Base-by-base conservation (phyloP, 352 stramenopile genomes). In the Phytophthora tentaculata region DNA sequence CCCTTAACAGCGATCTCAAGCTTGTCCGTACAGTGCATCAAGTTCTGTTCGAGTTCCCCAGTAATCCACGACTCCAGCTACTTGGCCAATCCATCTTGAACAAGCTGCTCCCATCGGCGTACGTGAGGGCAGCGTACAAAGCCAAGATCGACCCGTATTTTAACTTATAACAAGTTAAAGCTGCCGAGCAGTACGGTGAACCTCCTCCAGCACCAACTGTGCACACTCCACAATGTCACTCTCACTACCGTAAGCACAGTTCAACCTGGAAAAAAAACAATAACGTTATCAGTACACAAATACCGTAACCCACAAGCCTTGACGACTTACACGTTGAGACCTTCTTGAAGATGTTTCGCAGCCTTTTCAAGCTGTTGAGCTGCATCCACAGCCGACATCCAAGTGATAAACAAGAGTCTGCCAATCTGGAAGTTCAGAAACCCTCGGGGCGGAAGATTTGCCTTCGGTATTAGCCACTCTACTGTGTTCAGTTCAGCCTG, bases 131-230 rank as follows among this genome's bases (percentile, higher is more conserved):
- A 28, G 64, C 73, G 45, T 94, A 94, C 79, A 90, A 89, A 64
- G 61, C 81, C 9, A 87, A 86, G 47, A 79, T 94, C 29, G 82
- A 94, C 48, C 82, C 84, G 48, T 91, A 91, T 50, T 94, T 81
- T 53, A 88, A 91, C 49, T 53, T 91, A 49, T 91, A 77, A 70
- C 49, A 12, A 24, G 13, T 23, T 59, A 64, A 5, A 8, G 14
- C 9, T 56, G 23, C 28, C 58, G 49, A 13, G n/a, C 51, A 41
- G 53, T 45, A 23, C 63, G 63, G 17, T 74, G 61, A 28, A 77
- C 53, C 16, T 83, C 74, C 29, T 79, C 62, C 22, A 81, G 53
- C 47, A 66, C 59, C 29, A 62, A 32, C 14, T 73, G 67, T 13
- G 64, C 64, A 28, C 67, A 64, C 26, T 66, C 45, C 9, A 75